A percentile compares a stretch with the other conserved stretches of the same genome.
These are phyloP conservation scores for Phyllosticta capitalensis DNA, from an alignment of 2,329 filamentous ascomycete genomes.

Conservation along the genomic window DNA sequence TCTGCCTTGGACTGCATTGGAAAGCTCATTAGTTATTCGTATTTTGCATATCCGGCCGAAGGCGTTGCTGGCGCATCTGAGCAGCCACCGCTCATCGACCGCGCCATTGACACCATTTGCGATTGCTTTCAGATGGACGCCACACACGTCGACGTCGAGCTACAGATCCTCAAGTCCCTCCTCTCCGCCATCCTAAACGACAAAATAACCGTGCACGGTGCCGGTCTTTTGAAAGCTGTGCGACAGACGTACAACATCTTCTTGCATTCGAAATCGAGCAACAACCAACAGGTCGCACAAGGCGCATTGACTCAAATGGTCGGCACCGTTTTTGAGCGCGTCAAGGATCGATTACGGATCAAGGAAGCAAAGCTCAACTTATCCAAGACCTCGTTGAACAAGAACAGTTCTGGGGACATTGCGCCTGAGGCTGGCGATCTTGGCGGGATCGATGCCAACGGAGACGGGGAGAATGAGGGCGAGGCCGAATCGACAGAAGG, in stretches of 20 bases:
- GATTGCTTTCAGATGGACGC: slow-evolving; percentile 97
- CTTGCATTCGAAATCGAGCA: slow-evolving; percentile 81
- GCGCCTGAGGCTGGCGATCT: slow-evolving; percentile 20
- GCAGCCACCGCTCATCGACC: slow-evolving; percentile 74
- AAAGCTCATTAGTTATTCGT: slow-evolving; percentile 97
- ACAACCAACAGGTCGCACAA: slow-evolving; percentile 95
- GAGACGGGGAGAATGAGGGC: slow-evolving; percentile 26
- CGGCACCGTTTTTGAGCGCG: slow-evolving; percentile 91
- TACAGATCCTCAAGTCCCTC: slow-evolving; percentile 96
- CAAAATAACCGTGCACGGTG: slow-evolving; percentile 96
- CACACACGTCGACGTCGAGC: slow-evolving; percentile 81
- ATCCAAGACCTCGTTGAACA: slow-evolving; percentile 33
- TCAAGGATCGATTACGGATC: slow-evolving; percentile 75
- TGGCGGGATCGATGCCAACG: slow-evolving; percentile 30
- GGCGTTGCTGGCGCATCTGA: slow-evolving; percentile 26
- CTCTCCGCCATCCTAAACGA: slow-evolving; percentile 93
- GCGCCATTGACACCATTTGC: slow-evolving; percentile 98
- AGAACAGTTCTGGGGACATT: slow-evolving; percentile 27
- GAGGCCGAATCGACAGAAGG: slow-evolving; percentile 23
- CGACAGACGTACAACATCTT: slow-evolving; percentile 99
- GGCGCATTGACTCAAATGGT: slow-evolving; percentile 98
- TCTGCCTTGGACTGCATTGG: slow-evolving; percentile 95
- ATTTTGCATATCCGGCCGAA: slow-evolving; percentile 69
- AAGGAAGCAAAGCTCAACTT: slow-evolving; percentile 67
- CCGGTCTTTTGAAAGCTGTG: slow-evolving; percentile 89